Base-by-base conservation (phyloP, 2,329 filamentous ascomycete genomes). In the Neobulgaria alba region DNA sequence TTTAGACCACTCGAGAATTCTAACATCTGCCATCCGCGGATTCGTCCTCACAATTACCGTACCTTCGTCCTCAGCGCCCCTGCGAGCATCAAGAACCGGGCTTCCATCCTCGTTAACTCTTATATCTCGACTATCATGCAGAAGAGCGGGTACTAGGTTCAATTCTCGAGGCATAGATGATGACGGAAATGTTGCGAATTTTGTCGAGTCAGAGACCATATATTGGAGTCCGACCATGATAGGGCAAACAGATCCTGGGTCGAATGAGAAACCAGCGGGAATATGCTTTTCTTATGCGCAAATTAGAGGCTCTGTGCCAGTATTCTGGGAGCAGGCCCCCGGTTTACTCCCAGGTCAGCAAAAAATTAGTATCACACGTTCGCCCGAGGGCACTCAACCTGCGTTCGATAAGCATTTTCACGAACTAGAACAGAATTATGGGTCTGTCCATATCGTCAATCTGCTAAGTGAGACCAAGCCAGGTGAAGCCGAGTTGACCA, bases 131-230 rank as follows among this genome's bases (percentile, higher is more conserved):
- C 69, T 96, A 29, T 96, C 92, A 2, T 96, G 89, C 57, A 75
- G 80, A 52, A 78, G 90, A 64, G 92, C 92, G 14, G 92, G 92
- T 16, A 98, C 92, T 12, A 77, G 92, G 30, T 98, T 96, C 70
- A 96, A 96, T 61, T 83, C 90, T n/a, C 76, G 92, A 52, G 92
- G 92, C 29, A 95, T 98, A 49, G 92, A 98, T 57, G 92, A 98
- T 59, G 88, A 96, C 57, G 92, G 92, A 10, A 87, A 96, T 55
- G 92, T 96, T 19, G 89, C 92, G 46, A 98, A 98, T 62, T 98
- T 95, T 63, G 92, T 96, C n/a, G 92, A 98, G 63, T 92, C 88
- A 0, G 92, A 98, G 64, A 94, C 88, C 0, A 79, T 90, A 30
- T 89, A 93, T 57, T 95, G 85, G 82, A 82, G 82, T 52, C 84